Percentiles rank a stretch among this genome's conserved stretches.
Conservation (phyloP, 2,329 filamentous ascomycete species). For the Colletotrichum godetiae region DNA sequence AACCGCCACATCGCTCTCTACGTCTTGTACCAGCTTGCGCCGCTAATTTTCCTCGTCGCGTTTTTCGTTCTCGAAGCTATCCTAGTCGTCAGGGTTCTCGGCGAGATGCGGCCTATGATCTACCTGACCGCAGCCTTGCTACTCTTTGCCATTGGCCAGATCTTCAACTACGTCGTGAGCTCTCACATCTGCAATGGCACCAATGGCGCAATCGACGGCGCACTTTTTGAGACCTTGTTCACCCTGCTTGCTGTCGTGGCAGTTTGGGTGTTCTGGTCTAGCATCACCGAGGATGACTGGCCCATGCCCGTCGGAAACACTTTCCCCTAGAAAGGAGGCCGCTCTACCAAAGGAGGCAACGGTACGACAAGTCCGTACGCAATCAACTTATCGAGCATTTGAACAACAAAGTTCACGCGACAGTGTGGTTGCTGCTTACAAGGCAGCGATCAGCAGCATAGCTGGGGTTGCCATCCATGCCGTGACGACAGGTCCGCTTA, state of each 20-base stretch:
- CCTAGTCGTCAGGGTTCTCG: constrained; percentile 86
- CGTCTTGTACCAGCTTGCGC: constrained; percentile 90
- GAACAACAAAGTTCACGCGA: neutral
- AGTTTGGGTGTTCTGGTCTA: constrained; percentile 97
- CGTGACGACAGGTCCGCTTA: neutral
- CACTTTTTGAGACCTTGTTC: constrained; percentile 93
- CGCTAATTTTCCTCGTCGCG: constrained; percentile 87
- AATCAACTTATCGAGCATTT: neutral
- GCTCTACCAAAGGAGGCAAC: neutral
- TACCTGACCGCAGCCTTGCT: constrained; percentile 81
- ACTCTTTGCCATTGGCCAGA: constrained; percentile 90
- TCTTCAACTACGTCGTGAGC: constrained; percentile 97
- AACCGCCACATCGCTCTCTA: constrained; percentile 88
- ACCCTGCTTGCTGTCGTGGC: constrained; percentile 84
- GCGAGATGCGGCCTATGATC: constrained; percentile 92
- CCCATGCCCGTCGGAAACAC: constrained; percentile 65
- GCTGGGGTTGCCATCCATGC: neutral
- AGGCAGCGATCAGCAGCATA: neutral
- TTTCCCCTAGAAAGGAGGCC: constrained; percentile 46
- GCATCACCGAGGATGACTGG: constrained; percentile 99
- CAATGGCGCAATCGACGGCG: constrained; percentile 87
- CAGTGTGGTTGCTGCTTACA: neutral
- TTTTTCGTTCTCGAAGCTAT: constrained; percentile 88
- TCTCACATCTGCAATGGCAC: constrained; percentile 89
- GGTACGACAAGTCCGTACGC: neutral